These are phyloP conservation scores for Candida boleticola DNA, from an alignment of 805 yeast genomes.

Conservation along the genomic window DNA sequence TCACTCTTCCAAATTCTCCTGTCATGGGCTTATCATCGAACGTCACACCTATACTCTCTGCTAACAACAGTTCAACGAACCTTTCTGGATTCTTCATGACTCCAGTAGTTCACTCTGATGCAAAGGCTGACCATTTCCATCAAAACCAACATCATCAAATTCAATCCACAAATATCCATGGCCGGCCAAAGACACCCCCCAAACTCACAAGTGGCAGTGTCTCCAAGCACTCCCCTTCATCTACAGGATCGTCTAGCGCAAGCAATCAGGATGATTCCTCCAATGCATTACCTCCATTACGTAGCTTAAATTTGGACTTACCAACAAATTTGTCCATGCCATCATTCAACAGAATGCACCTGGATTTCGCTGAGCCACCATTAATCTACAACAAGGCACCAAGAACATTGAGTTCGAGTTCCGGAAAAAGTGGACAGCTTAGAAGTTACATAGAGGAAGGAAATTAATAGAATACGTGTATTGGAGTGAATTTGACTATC, in stretches of 20 bases:
- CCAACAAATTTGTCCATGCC: slow-evolving; percentile 42
- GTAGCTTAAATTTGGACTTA: slow-evolving; percentile 49
- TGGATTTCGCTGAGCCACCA: slow-evolving; percentile 3
- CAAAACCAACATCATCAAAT: slow-evolving; percentile 1
- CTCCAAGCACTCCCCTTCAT: slow-evolving; percentile 15
- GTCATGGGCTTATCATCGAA: slow-evolving; percentile 37
- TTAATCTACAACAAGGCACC: slow-evolving; percentile 5
- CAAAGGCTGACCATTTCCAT: slow-evolving; percentile 7
- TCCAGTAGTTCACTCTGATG: slow-evolving; percentile 13
- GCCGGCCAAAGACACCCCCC: background rate
- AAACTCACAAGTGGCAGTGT: too few relatives aligned
- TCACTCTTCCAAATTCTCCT: slow-evolving; percentile 45
- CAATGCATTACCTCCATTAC: slow-evolving; percentile 42
- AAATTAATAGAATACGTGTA: slow-evolving; percentile 6
- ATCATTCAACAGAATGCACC: slow-evolving; percentile 4
- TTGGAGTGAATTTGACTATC: background rate
- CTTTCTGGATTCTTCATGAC: slow-evolving; percentile 35
- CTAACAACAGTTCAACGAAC: slow-evolving; percentile 41
- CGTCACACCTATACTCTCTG: slow-evolving; percentile 42
- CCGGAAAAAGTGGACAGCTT: slow-evolving; percentile 20
- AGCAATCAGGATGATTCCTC: slow-evolving; percentile 7
- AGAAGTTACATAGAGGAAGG: slow-evolving; percentile 14
- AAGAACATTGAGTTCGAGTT: slow-evolving; percentile 14
- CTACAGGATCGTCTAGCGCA: slow-evolving; percentile 5
- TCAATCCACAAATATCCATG: slow-evolving; percentile 8